A percentile compares a stretch with the other conserved stretches of the same genome.
These are phyloP conservation scores for Aristolochia contorta DNA, from an alignment of 164 flowering plant genomes.

Conservation along the genomic window DNA sequence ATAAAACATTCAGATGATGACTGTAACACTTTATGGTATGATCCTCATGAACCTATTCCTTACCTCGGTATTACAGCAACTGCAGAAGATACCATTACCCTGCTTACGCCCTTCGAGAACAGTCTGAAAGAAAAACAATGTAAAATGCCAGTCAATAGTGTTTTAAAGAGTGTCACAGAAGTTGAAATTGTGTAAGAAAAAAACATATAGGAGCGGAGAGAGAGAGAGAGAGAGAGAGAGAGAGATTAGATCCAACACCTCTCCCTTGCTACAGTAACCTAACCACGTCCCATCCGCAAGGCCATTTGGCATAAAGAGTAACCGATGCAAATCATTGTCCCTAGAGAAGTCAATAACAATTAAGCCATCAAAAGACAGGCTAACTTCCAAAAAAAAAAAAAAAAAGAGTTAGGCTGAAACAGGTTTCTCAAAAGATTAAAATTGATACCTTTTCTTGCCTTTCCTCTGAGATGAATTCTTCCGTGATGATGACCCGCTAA, in stretches of 20 bases:
- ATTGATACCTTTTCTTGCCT: neutral
- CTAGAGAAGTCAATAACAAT: constrained; percentile 22
- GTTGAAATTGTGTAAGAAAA: too few relatives aligned
- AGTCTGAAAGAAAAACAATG: constrained; percentile 28
- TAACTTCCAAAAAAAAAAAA: too few relatives aligned
- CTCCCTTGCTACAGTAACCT: constrained; percentile 75
- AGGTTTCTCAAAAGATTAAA: neutral
- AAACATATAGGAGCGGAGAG: too few relatives aligned
- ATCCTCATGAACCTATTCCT: neutral
- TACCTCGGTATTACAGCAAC: constrained; percentile 64
- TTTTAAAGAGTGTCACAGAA: too few relatives aligned
- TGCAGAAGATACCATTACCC: constrained; percentile 70
- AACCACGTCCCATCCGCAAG: constrained; percentile 87
- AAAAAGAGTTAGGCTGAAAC: neutral
- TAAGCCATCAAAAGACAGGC: neutral
- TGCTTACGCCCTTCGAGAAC: constrained; percentile 66
- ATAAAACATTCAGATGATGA: neutral
- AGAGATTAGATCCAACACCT: constrained; percentile 29
- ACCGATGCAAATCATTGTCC: constrained; percentile 81
- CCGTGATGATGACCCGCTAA: too few relatives aligned
- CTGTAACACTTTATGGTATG: neutral
- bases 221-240: too few relatives aligned
- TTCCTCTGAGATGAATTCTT: neutral
- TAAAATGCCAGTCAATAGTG: too few relatives aligned
- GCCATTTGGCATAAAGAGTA: constrained; percentile 84